phyloP scores from a whole-genome alignment of 2,329 filamentous ascomycete genomes.

The Alternaria longipes region DNA sequence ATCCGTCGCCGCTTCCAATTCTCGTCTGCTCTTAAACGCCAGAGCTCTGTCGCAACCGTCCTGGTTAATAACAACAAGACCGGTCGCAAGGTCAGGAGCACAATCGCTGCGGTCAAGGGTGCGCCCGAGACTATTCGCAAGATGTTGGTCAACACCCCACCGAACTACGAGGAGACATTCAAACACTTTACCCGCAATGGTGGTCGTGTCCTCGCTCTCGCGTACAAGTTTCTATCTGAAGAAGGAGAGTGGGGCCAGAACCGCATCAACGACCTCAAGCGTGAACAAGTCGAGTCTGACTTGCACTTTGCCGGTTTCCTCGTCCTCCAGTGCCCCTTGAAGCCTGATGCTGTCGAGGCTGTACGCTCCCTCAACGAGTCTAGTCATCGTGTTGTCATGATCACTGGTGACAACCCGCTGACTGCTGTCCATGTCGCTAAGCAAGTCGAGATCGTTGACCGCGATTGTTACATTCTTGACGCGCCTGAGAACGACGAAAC shows the following conservation, averaged over 20 bases:
- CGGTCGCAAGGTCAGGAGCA: slow-evolving; percentile 79
- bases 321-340: slow-evolving; percentile 92
- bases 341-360: slow-evolving; percentile 93
- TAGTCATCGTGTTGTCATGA: slow-evolving; percentile 98
- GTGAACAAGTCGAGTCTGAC: slow-evolving; percentile 87
- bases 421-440: slow-evolving; percentile 95
- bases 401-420: slow-evolving; percentile 96
- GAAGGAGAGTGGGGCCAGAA: slow-evolving; percentile 83
- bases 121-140: slow-evolving; percentile 96
- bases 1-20: slow-evolving; percentile 98
- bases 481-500: slow-evolving; percentile 88
- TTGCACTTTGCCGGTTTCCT: slow-evolving; percentile 94
- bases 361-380: slow-evolving; percentile 98
- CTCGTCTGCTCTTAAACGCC: slow-evolving; percentile 93
- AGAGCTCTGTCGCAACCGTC: slow-evolving; percentile 91
- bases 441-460: slow-evolving; percentile 96
- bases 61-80: slow-evolving; percentile 74
- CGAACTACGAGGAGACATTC: slow-evolving; percentile 95
- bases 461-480: slow-evolving; percentile 92
- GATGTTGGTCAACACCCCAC: slow-evolving; percentile 84
- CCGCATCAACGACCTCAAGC: slow-evolving; percentile 92
- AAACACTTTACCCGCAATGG: slow-evolving; percentile 98
- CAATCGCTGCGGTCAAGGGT: slow-evolving; percentile 95
- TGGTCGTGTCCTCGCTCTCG: slow-evolving; percentile 90
- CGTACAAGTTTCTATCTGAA: slow-evolving; percentile 87